phyloP scores from a whole-genome alignment of 257 asterid genomes.

The Capsicum rhomboideum region DNA sequence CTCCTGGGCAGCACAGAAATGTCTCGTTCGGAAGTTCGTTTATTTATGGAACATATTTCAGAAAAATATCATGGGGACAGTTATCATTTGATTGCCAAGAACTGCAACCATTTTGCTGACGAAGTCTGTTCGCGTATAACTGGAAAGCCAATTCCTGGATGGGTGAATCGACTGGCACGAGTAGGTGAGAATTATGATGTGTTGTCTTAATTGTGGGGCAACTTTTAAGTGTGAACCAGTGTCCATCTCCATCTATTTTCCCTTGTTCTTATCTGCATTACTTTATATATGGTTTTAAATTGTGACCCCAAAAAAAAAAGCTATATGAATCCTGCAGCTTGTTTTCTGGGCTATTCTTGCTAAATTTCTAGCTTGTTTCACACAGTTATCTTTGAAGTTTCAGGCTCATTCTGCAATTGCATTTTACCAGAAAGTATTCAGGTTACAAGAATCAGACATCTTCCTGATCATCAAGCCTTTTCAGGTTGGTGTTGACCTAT shows the following conservation, averaged over 20 bases:
- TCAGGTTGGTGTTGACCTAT: constrained; percentile 38
- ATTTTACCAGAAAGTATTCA: constrained; percentile 80
- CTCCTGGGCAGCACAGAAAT: constrained; percentile 71
- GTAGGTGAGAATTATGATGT: constrained; percentile 40
- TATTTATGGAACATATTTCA: constrained; percentile 78
- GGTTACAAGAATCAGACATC: constrained; percentile 48
- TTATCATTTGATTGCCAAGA: constrained; percentile 79
- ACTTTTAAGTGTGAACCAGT: neutral
- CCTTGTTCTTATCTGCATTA: neutral
- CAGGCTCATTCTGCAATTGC: constrained; percentile 91
- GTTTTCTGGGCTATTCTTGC: neutral
- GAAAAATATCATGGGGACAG: constrained; percentile 70
- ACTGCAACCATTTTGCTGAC: constrained; percentile 90
- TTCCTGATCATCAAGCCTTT: constrained; percentile 48
- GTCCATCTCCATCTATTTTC: neutral
- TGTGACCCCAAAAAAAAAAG: neutral
- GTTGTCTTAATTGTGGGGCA: neutral
- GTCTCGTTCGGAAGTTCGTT: constrained; percentile 64
- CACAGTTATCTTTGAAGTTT: constrained; percentile 6
- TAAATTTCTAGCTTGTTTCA: neutral
- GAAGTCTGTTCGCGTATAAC: constrained; percentile 68
- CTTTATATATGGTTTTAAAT: neutral
- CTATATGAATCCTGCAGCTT: neutral
- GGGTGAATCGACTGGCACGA: constrained; percentile 93
- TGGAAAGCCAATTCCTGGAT: constrained; percentile 79